Conservation (phyloP, 345 rosid genomes). For the Murraya koenigii region DNA sequence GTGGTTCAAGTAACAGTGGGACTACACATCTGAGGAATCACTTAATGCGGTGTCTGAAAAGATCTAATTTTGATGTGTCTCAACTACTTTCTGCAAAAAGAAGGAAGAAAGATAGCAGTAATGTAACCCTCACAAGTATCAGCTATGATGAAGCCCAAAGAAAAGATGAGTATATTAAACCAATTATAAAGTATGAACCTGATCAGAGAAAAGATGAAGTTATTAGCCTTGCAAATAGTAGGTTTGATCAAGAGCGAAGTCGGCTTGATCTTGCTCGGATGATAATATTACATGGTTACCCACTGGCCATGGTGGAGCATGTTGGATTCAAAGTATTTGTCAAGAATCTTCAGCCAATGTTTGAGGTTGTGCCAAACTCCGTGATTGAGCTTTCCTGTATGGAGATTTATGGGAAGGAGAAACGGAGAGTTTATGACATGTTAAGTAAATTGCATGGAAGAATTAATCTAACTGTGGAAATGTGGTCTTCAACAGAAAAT, state of each 20-base stretch:
- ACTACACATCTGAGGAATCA: constrained; percentile 94
- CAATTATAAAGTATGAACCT: constrained; percentile 61
- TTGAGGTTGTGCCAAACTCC: constrained; percentile 59
- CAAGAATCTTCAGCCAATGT: constrained; percentile 86
- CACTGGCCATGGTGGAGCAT: constrained; percentile 81
- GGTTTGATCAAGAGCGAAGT: constrained; percentile 80
- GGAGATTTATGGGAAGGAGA: constrained; percentile 77
- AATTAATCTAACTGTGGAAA: constrained; percentile 71
- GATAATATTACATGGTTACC: constrained; percentile 84
- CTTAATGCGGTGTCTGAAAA: constrained; percentile 83
- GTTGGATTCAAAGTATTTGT: constrained; percentile 87
- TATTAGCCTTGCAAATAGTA: constrained; percentile 55
- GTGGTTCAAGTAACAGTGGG: constrained; percentile 96
- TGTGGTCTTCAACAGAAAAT: constrained; percentile 69
- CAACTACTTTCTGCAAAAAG: constrained; percentile 74
- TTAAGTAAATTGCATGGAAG: constrained; percentile 63
- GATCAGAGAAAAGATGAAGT: constrained; percentile 72
- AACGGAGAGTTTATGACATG: constrained; percentile 62
- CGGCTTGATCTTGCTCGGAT: constrained; percentile 84
- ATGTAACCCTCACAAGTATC: constrained; percentile 46
- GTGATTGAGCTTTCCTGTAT: constrained; percentile 63
- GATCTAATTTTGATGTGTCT: constrained; percentile 82
- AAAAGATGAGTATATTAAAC: constrained; percentile 70
- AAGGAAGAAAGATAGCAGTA: constrained; percentile 67
- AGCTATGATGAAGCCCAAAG: constrained; percentile 63